Evolutionary conservation across 495 filamentous ascomycete genomes (phyloP), one percentile per base, ranked within the genome.

Genomic region (Hypomontagnella submonticulosa): DNA sequence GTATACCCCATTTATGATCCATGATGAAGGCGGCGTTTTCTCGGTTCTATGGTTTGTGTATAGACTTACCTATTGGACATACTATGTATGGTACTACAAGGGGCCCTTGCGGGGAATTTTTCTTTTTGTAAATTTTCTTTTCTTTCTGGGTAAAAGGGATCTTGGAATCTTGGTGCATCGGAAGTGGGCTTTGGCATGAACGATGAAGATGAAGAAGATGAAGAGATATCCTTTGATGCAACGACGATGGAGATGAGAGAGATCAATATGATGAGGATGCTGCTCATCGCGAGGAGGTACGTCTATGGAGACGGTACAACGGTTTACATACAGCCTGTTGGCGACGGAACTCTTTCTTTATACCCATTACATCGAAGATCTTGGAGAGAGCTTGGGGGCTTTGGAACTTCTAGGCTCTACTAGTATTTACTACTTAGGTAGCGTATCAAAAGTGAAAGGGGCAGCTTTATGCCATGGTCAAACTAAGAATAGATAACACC

Each of bases 11-110:
- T 12, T 46, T 61, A 69, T 10, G 53, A 63, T 43, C 44, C 32
- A 44, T 52, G 53, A 63, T 64, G 46, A 69, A 44, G 43, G 52
- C 36, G 61, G 63, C 51, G 52, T 67, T 58, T 50, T 10, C 8
- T 37, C 43, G 7, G 32, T 10, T 20, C 18, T 15, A 15, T 32
- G 11, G 4, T 42, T 30, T 46, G 32, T 32, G 34, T 59, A 64
- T 58, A 62, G 60, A 57, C 19, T 1, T 20, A 15, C 40, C 15
- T 38, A 4, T 11, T 38, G n/a, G 44, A 48, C 44, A 23, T 9
- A 48, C 32, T 8, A 30, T 15, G 11, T 30, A 15, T 42, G 23
- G 15, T 16, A 52, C 27, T 53, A 68, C 40, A 62, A 32, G 36
- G 16, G 34, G 20, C 54, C 54, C 49, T 58, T 67, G 23, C 57